Percentiles rank a stretch among this genome's conserved stretches.
phyloP scores from a whole-genome alignment of 1,139 yeast genomes.

The Yamadazyma triangularis region DNA sequence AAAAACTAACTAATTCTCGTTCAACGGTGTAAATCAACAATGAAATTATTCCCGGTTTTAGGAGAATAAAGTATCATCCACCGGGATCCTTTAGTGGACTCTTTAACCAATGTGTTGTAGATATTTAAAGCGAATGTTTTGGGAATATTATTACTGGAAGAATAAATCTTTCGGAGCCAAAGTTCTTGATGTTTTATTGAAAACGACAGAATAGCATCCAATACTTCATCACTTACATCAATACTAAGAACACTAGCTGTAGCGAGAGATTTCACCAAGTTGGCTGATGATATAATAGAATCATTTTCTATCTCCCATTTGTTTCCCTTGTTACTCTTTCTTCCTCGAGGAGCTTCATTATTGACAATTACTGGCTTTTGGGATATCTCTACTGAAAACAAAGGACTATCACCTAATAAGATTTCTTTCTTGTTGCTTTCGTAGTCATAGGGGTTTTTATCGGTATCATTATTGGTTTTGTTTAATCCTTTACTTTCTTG shows the following conservation, averaged over 20 bases:
- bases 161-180: conserved; percentile 83
- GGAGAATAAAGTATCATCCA: conserved; percentile 75
- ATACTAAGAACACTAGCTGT: conserved; percentile 69
- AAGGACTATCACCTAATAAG: conserved; percentile 20
- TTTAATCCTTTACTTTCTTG: conserved; percentile 11
- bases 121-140: conserved; percentile 73
- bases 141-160: conserved; percentile 52
- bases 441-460: conserved; percentile 3
- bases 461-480: too few species aligned
- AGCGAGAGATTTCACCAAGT: conserved; percentile 50
- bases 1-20: too few species aligned
- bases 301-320: conserved; percentile 78
- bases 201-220: conserved; percentile 76
- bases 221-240: conserved; percentile 77
- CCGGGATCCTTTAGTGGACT: conserved; percentile 62
- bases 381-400: conserved; percentile 37
- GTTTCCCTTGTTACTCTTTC: conserved; percentile 71
- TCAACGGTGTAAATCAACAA: conserved; percentile 65
- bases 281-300: conserved; percentile 57
- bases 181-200: conserved; percentile 78
- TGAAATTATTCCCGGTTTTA: conserved; percentile 64
- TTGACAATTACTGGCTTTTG: conserved; percentile 62
- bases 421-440: conserved; percentile 6
- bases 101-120: conserved; percentile 67
- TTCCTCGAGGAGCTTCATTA: conserved; percentile 68